Evolutionary conservation across 116 monocot genomes (phyloP).

Genomic region (Cymodocea nodosa): DNA sequence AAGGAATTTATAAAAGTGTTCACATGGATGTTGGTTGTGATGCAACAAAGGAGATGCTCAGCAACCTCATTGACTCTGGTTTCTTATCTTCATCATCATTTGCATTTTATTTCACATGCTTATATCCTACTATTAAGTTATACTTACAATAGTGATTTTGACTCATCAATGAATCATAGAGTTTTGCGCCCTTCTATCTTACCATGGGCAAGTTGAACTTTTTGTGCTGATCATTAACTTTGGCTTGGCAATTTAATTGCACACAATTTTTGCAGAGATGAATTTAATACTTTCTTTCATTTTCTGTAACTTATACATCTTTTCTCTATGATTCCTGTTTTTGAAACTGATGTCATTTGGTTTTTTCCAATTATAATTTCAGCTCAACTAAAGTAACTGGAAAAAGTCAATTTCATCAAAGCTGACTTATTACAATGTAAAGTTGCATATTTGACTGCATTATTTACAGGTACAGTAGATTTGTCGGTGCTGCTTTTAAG

Average conservation of each 20-base stretch:
- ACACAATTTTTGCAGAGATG: no score
- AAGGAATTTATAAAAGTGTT: slow-evolving; percentile 64
- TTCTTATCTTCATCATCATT: slow-evolving; percentile 2
- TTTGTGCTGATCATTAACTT: no score
- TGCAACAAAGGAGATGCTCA: slow-evolving; percentile 30
- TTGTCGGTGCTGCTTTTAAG: slow-evolving; percentile 44
- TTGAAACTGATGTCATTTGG: no score
- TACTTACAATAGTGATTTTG: background rate
- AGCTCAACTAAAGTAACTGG: no score
- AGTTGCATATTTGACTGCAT: background rate
- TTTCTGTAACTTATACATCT: background rate
- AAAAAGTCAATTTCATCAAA: no score
- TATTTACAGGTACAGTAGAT: slow-evolving; percentile 45
- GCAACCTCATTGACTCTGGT: slow-evolving; percentile 77
- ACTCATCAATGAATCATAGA: no score
- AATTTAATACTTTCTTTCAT: background rate
- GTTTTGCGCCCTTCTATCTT: no score
- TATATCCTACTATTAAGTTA: background rate
- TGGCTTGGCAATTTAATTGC: no score
- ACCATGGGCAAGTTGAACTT: no score
- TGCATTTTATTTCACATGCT: background rate
- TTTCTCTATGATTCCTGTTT: no score
- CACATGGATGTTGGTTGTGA: slow-evolving; percentile 66
- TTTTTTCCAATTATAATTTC: no score
- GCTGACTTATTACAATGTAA: background rate